phyloP scores from a whole-genome alignment of 2,329 filamentous ascomycete species.

The Epichloe scottii region DNA sequence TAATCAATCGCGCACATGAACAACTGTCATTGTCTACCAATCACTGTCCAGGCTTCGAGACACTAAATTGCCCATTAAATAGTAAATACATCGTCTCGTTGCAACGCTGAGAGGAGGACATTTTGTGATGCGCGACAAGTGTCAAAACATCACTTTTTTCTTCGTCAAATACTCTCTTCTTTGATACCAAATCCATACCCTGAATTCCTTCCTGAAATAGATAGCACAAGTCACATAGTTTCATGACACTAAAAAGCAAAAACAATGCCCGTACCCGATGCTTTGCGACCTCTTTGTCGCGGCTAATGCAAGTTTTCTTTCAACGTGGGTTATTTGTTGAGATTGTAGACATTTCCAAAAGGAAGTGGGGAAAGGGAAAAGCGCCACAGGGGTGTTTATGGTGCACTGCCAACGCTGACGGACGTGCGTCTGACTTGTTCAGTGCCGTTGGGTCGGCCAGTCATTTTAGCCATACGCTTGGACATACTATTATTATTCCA shows the following conservation, averaged over 20 bases:
- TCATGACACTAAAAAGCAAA: not conserved
- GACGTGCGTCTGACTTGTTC: conserved; percentile 18
- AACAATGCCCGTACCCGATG: not conserved
- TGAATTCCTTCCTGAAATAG: no score
- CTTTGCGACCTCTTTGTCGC: not conserved
- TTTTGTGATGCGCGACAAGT: not conserved
- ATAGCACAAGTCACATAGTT: not conserved
- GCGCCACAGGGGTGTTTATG: not conserved
- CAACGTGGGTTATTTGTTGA: no score
- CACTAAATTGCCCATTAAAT: not conserved
- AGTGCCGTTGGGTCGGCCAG: conserved; percentile 11
- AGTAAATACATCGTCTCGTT: not conserved
- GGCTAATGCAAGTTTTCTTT: not conserved
- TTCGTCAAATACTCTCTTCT: not conserved
- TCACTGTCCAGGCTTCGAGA: no score
- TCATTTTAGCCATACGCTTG: conserved; percentile 44
- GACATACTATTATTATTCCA: conserved; percentile 41
- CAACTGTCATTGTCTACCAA: no score
- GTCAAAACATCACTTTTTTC: not conserved
- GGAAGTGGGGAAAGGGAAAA: not conserved
- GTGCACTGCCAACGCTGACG: conserved; percentile 7
- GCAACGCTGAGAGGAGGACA: not conserved
- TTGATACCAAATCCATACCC: no score
- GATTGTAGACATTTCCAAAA: not conserved
- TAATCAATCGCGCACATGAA: no score